These are phyloP conservation scores for Rhododendron molle DNA, from an alignment of 148 eudicot species.

Conservation along the genomic window DNA sequence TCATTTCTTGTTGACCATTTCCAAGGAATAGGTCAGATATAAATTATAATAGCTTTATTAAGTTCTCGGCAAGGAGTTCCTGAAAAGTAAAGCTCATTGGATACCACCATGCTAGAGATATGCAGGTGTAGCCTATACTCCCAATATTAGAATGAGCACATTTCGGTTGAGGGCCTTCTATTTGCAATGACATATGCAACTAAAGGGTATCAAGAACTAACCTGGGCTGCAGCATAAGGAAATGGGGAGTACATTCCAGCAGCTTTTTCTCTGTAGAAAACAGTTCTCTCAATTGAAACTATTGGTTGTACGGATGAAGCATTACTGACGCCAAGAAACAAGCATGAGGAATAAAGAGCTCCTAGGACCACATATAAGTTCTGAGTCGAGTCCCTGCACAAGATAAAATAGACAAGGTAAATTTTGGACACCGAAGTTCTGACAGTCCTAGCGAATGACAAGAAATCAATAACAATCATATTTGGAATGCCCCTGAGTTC, in stretches of 20 bases:
- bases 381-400: slow-evolving; percentile 54
- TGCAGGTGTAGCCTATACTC: background rate
- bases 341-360: slow-evolving; percentile 53
- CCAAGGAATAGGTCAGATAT: background rate
- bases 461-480: background rate
- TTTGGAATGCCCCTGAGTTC: background rate
- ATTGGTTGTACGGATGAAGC: slow-evolving; percentile 84
- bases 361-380: slow-evolving; percentile 63
- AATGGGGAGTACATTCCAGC: slow-evolving; percentile 91
- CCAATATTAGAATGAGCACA: background rate
- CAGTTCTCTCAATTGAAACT: slow-evolving; percentile 78
- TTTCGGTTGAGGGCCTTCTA: background rate
- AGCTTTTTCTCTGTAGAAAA: slow-evolving; percentile 86
- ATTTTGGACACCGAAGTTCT: background rate
- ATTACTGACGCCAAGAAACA: slow-evolving; percentile 81
- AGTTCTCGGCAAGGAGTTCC: background rate
- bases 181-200: background rate
- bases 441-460: background rate
- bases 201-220: slow-evolving; percentile 14
- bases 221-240: slow-evolving; percentile 89
- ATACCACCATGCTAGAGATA: background rate
- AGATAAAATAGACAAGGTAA: background rate
- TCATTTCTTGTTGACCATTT: background rate
- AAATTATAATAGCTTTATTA: background rate
- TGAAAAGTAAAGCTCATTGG: background rate